A percentile compares a stretch with the other conserved stretches of the same genome.
These are phyloP conservation scores for Trichoderma afroharzianum DNA, from an alignment of 2,329 filamentous ascomycete genomes.

Conservation along the genomic window DNA sequence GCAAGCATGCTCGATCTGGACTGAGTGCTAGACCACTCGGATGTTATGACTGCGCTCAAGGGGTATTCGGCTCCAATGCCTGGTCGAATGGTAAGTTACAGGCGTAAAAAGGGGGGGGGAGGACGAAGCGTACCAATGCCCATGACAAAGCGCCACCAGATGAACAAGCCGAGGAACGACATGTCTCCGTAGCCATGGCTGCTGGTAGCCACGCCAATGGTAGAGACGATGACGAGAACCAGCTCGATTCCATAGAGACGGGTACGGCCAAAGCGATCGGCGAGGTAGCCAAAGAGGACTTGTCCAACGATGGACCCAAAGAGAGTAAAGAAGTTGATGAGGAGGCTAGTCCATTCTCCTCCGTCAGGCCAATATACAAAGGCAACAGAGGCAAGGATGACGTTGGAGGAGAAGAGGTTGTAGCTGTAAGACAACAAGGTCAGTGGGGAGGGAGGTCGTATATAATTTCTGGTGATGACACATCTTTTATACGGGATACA, in stretches of 20 bases:
- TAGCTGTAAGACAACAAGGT: conserved; percentile 35
- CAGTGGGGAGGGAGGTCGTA: not conserved
- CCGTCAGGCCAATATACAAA: conserved; percentile 51
- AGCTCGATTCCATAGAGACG: conserved; percentile 55
- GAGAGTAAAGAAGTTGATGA: conserved; percentile 52
- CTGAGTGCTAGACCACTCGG: conserved; percentile 60
- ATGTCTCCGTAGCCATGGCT: conserved; percentile 48
- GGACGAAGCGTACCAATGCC: conserved; percentile 39
- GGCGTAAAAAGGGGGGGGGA: not conserved
- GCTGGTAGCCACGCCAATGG: conserved; percentile 53
- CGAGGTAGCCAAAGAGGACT: conserved; percentile 50
- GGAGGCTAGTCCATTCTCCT: conserved; percentile 41
- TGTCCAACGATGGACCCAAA: conserved; percentile 51
- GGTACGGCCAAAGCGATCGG: conserved; percentile 53
- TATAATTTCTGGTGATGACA: not conserved
- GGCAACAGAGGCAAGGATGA: conserved; percentile 50
- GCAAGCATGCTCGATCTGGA: conserved; percentile 67
- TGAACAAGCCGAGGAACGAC: conserved; percentile 48
- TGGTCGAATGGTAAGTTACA: conserved; percentile 21
- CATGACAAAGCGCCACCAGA: conserved; percentile 55
- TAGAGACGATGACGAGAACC: conserved; percentile 53
- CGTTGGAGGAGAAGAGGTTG: conserved; percentile 53
- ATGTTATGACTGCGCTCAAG: conserved; percentile 62
- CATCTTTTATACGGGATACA: not conserved
- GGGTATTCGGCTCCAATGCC: conserved; percentile 68